phyloP scores from a whole-genome alignment of 2,329 filamentous ascomycete genomes.

The Pseudogymnoascus sp. region DNA sequence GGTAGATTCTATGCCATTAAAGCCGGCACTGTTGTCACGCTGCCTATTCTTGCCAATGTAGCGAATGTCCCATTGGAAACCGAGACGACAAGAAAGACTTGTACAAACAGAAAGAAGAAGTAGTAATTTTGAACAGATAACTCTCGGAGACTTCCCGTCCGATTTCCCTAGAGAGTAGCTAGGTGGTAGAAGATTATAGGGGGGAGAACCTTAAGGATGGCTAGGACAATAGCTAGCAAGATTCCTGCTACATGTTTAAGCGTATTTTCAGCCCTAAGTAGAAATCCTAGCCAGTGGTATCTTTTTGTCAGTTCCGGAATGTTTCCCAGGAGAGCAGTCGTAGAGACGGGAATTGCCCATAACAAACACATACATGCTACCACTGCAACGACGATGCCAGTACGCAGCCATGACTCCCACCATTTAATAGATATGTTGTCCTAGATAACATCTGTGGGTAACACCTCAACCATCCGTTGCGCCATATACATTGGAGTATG shows the following conservation, averaged over 20 bases:
- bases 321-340: slow-evolving; percentile 77
- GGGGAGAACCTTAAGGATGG: slow-evolving; percentile 69
- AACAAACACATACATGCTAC: slow-evolving; percentile 73
- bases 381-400: slow-evolving; percentile 55
- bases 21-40: slow-evolving; percentile 60
- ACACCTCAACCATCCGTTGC: slow-evolving; percentile 83
- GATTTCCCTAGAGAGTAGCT: slow-evolving; percentile 67
- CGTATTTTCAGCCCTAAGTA: slow-evolving; percentile 66
- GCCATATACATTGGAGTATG: slow-evolving; percentile 92
- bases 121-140: slow-evolving; percentile 89
- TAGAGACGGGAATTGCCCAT: slow-evolving; percentile 86
- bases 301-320: slow-evolving; percentile 61
- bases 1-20: slow-evolving; percentile 75
- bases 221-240: slow-evolving; percentile 70
- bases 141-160: slow-evolving; percentile 72
- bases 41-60: slow-evolving; percentile 54
- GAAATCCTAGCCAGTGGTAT: slow-evolving; percentile 64
- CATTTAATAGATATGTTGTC: slow-evolving; percentile 93
- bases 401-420: slow-evolving; percentile 73
- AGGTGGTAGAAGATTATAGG: slow-evolving; percentile 73
- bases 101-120: slow-evolving; percentile 79
- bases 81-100: neutral
- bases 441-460: slow-evolving; percentile 89
- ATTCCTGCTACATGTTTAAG: slow-evolving; percentile 71
- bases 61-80: slow-evolving; percentile 70